Evolutionary conservation across 768 basidiomycete genomes (phyloP).

Genomic region (Gloeostereum incarnatum): DNA sequence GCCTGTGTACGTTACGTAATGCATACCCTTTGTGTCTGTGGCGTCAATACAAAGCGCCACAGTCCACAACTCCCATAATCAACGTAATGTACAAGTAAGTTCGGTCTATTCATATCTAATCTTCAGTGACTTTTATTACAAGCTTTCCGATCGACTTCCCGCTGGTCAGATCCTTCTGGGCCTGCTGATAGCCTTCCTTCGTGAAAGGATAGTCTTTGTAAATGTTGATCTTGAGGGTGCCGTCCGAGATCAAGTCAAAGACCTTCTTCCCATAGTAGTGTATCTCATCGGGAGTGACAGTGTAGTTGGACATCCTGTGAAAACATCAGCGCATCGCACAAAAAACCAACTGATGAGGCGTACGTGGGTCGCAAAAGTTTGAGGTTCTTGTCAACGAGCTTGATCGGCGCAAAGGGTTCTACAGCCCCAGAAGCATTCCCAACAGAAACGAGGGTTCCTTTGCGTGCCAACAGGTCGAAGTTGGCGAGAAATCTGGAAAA

Average conservation of each 20-base stretch:
- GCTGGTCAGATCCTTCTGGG: slow-evolving; percentile 69
- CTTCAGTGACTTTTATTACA: slow-evolving; percentile 52
- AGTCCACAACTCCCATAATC: too few relatives aligned
- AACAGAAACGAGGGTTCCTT: slow-evolving; percentile 83
- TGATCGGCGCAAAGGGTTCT: slow-evolving; percentile 64
- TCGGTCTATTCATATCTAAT: too few relatives aligned
- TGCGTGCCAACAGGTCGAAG: slow-evolving; percentile 74
- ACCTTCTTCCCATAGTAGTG: slow-evolving; percentile 55
- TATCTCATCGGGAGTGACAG: slow-evolving; percentile 66
- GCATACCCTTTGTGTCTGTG: too few relatives aligned
- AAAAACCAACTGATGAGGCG: too few relatives aligned
- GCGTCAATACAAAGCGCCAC: too few relatives aligned
- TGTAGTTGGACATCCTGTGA: slow-evolving; percentile 60
- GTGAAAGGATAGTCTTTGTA: slow-evolving; percentile 81
- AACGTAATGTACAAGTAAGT: too few relatives aligned
- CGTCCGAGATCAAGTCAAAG: slow-evolving; percentile 50
- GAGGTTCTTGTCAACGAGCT: slow-evolving; percentile 74
- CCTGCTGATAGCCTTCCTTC: slow-evolving; percentile 63
- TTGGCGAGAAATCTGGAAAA: slow-evolving; percentile 58
- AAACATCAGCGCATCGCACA: slow-evolving; percentile 2
- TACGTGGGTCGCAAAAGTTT: slow-evolving; percentile 72
- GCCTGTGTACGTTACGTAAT: too few relatives aligned
- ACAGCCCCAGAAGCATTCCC: slow-evolving; percentile 91
- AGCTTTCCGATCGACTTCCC: slow-evolving; percentile 85
- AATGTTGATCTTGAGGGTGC: slow-evolving; percentile 55